These are phyloP conservation scores for Clavariopsis aquatica DNA, from an alignment of 495 filamentous ascomycete genomes.

Conservation along the genomic window DNA sequence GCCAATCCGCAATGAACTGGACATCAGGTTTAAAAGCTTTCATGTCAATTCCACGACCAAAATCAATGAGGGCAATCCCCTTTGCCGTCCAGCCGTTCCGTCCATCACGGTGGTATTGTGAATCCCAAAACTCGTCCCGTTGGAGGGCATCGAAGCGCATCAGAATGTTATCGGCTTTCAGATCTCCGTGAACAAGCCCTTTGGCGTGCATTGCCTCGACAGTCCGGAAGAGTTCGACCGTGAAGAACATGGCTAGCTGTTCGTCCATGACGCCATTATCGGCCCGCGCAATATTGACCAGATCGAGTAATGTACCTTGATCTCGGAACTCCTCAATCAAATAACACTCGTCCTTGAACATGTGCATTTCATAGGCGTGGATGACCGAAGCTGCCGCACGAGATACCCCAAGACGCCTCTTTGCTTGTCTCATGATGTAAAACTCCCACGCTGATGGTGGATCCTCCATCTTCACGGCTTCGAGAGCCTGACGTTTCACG, in stretches of 20 bases:
- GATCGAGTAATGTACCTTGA: constrained; percentile 89
- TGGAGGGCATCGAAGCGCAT: constrained; percentile 69
- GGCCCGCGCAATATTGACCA: constrained; percentile 80
- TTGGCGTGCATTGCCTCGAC: constrained; percentile 81
- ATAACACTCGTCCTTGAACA: constrained; percentile 83
- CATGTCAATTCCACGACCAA: constrained; percentile 95
- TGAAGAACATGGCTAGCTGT: constrained; percentile 87
- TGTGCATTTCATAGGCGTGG: constrained; percentile 80
- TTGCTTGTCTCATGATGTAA: constrained; percentile 84
- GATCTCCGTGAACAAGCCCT: constrained; percentile 83
- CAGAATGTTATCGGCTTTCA: constrained; percentile 94
- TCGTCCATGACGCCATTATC: constrained; percentile 81
- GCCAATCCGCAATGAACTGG: constrained; percentile 94
- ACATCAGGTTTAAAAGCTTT: constrained; percentile 72
- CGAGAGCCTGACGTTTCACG: constrained; percentile 56
- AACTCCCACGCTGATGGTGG: constrained; percentile 93
- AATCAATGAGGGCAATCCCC: constrained; percentile 87
- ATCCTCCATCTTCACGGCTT: constrained; percentile 92
- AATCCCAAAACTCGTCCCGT: constrained; percentile 50
- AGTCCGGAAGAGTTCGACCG: constrained; percentile 86
- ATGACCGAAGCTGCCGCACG: constrained; percentile 75
- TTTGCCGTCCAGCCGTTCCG: constrained; percentile 75
- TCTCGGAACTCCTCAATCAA: constrained; percentile 83
- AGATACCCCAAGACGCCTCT: constrained; percentile 67
- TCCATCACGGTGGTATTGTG: constrained; percentile 70